Evolutionary conservation across 2,329 filamentous ascomycete species (phyloP).

Genomic region (Diplocarpon mali): DNA sequence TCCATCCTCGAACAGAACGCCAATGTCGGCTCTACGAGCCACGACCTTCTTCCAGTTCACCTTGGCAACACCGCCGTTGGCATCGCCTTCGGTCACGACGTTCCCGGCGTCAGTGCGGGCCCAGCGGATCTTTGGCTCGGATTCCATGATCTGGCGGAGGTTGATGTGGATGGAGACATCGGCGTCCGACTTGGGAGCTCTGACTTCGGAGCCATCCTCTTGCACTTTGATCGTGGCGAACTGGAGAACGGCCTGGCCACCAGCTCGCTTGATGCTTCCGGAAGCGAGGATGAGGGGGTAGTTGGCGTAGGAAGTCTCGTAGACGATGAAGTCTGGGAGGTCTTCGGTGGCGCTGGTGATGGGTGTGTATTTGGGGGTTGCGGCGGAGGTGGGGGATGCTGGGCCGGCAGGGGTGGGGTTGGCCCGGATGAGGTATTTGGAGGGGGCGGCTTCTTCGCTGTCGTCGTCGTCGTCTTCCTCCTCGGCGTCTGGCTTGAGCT

Average conservation of each 20-base stretch:
- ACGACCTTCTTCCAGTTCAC: constrained; percentile 33
- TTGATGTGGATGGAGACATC: constrained; percentile 35
- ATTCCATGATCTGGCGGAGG: constrained; percentile 28
- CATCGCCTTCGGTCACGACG: constrained; percentile 28
- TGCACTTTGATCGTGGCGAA: constrained; percentile 26
- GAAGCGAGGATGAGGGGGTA: constrained; percentile 34
- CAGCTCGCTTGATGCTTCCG: constrained; percentile 32
- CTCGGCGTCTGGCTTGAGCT: constrained; percentile 24
- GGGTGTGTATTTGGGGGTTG: constrained; percentile 23
- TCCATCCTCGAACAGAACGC: constrained; percentile 33
- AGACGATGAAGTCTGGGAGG: constrained; percentile 33
- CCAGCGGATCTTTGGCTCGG: constrained; percentile 29
- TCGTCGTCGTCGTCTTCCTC: constrained; percentile 22
- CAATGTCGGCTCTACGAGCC: constrained; percentile 32
- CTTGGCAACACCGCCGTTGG: constrained; percentile 24
- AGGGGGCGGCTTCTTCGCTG: constrained; percentile 23
- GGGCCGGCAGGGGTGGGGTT: constrained; percentile 15
- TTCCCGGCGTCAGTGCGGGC: constrained; percentile 29
- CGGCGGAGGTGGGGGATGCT: constrained; percentile 11
- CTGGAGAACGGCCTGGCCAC: constrained; percentile 27
- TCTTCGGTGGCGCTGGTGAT: constrained; percentile 28
- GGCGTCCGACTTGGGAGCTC: constrained; percentile 25
- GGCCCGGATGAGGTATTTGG: constrained; percentile 30
- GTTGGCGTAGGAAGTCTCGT: constrained; percentile 35
- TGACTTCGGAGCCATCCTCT: constrained; percentile 24